phyloP scores from a whole-genome alignment of 2,329 filamentous ascomycete species.

The Xylaria arbuscula region DNA sequence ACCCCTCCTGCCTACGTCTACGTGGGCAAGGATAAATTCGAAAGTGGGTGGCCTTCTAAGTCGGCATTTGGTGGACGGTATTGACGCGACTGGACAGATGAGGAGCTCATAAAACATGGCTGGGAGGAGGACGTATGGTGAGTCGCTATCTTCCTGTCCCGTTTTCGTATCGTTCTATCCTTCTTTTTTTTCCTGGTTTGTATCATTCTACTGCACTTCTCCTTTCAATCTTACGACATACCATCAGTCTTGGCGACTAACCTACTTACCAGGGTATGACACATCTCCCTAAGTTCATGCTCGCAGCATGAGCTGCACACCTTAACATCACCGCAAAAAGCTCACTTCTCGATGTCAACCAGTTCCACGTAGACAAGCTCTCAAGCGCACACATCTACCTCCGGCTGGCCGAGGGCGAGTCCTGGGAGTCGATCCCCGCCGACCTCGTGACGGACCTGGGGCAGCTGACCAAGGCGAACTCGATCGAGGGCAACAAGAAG shows the following conservation, averaged over 20 bases:
- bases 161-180: slow-evolving; percentile 13
- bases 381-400: slow-evolving; percentile 97
- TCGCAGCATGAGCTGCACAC: not conserved
- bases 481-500: slow-evolving; percentile 99
- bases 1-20: slow-evolving; percentile 89
- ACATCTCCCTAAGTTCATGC: slow-evolving; percentile 19
- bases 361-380: slow-evolving; percentile 98
- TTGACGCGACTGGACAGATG: slow-evolving; percentile 69
- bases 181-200: not conserved
- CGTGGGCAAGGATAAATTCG: slow-evolving; percentile 98
- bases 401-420: slow-evolving; percentile 79
- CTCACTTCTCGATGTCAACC: slow-evolving; percentile 29
- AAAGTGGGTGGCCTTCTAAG: slow-evolving; percentile 72
- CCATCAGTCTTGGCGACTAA: not conserved
- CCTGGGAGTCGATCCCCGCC: slow-evolving; percentile 84
- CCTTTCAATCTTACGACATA: not conserved
- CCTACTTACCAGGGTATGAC: slow-evolving; percentile 45
- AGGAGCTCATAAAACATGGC: slow-evolving; percentile 93
- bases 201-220: not conserved
- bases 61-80: slow-evolving; percentile 27
- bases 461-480: slow-evolving; percentile 99
- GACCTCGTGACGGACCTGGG: slow-evolving; percentile 86
- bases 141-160: slow-evolving; percentile 39
- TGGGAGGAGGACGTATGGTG: slow-evolving; percentile 97
- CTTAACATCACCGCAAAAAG: not conserved